Base-by-base conservation (phyloP, 495 filamentous ascomycete genomes). In the Sphaerosporella brunnea region DNA sequence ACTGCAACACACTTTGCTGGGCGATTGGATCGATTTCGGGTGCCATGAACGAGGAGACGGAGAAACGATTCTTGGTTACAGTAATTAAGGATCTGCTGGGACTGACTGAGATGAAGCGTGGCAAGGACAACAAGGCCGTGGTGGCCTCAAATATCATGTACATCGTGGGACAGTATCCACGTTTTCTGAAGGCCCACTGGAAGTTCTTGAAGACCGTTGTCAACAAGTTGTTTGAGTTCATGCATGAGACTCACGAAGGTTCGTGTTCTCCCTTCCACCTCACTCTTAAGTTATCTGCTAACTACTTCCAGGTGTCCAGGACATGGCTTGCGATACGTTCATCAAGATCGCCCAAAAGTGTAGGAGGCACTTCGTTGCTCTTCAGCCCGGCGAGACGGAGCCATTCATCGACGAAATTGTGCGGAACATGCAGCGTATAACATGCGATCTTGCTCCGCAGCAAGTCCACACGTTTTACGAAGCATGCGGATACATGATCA, bases 71-170 rank as follows among this genome's bases (percentile, higher is more conserved):
- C 70, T 68, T 97, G 4, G 90, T 97, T 24, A 96, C 88, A 2
- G 90, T 97, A 30, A 97, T 97, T 58, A 97, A 97, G 65, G 90
- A 97, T 62, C 74, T 97, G 13, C 78, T 97, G n/a, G 90, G 92
- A 0, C 70, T 97, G 42, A 97, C 90, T 0, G 90, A 97, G 65
- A 93, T 93, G 84, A 96, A 97, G 67, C 80, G 92, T 40, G 90
- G 90, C 35, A 97, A 97, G 59, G 90, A 97, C 66, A 97, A 97
- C 71, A 97, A 97, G 63, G 90, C 90, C 18, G 92, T 97, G 1
- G 90, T 97, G 42, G 90, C 90, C 53, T 94, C 86, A 66, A 97
- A 97, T 65, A 97, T 97, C 64, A 97, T 97, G 90, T 97, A 97
- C 60, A 97, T 97, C 63, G 90, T 97, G 48, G 90, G 90, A 26